Evolutionary conservation across 768 basidiomycete genomes (phyloP).

Genomic region (Cystoderma amianthinum): DNA sequence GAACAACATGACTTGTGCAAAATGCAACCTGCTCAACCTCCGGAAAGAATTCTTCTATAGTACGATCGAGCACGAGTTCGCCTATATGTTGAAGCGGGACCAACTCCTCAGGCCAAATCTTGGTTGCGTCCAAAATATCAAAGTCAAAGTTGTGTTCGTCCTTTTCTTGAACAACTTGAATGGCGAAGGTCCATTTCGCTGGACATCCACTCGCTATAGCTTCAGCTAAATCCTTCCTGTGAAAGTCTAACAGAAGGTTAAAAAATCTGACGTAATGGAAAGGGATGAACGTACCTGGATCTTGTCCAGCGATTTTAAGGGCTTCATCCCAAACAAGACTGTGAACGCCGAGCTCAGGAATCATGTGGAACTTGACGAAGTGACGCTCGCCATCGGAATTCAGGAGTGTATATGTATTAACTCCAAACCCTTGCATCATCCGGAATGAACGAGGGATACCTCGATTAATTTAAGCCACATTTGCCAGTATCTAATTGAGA

Average conservation of each 20-base stretch:
- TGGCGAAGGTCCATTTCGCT: slow-evolving; percentile 75
- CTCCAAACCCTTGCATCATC: slow-evolving; percentile 88
- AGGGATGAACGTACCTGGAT: slow-evolving; percentile 46
- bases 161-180: slow-evolving; percentile 65
- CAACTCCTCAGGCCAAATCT: slow-evolving; percentile 78
- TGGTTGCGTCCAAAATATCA: slow-evolving; percentile 83
- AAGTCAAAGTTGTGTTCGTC: slow-evolving; percentile 81
- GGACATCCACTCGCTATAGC: slow-evolving; percentile 68
- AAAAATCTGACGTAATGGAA: background rate
- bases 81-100: slow-evolving; percentile 77
- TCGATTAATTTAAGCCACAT: too few relatives aligned
- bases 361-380: slow-evolving; percentile 89
- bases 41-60: slow-evolving; percentile 72
- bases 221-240: slow-evolving; percentile 80
- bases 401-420: slow-evolving; percentile 78
- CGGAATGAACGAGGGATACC: slow-evolving; percentile 79
- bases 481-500: background rate
- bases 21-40: slow-evolving; percentile 89
- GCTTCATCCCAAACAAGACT: slow-evolving; percentile 88
- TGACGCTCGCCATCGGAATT: slow-evolving; percentile 59
- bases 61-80: slow-evolving; percentile 58
- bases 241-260: slow-evolving; percentile 51
- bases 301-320: slow-evolving; percentile 74
- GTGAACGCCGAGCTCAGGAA: slow-evolving; percentile 77
- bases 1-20: slow-evolving; percentile 69